Base-by-base conservation (phyloP, 495 filamentous ascomycete species). In the Aspergillus carlsbadensis region DNA sequence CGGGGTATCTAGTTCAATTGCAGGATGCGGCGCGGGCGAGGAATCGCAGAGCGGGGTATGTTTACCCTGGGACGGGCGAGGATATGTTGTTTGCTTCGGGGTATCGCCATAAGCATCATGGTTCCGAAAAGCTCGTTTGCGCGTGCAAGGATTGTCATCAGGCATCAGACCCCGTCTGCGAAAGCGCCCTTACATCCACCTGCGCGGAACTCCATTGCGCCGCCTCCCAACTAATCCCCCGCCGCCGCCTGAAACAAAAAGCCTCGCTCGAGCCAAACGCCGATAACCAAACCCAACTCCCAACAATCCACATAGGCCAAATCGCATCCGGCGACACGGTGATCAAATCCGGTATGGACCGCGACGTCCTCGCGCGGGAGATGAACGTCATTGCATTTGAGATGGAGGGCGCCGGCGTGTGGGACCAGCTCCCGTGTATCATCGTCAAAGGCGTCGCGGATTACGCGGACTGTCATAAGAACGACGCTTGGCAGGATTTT, bases 301-400 rank as follows among this genome's bases (percentile, higher is more conserved):
- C 37, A 7, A 7, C 14, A 1, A 41, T 41, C 10, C 15, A 41
- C 37, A 17, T 41, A 2, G 58, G 61, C n/a, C 14, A 43, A 8
- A 55, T 64, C 31, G 61, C 61, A 7, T 64, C 58, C 1, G 53
- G 26, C 46, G 50, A 61, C 20, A 52, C 47, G 45, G 58, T 64
- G 1, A 64, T 64, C 15, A 60, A 57, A 31, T 14, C 24, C 26
- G 61, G 26, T 3, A 6, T 29, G 26, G 34, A 26, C 1, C 39
- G 57, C 51, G 57, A 64, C 37, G 14, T 15, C 24, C 21, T 76
- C 20, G 57, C 59, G n/a, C 24, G 21, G 48, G 24, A 62, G n/a
- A 13, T 56, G 0, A 40, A 59, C 22, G 58, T 77, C 14, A 46
- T 76, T 2, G 76, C 68, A 41, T 74, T 79, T 37, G 74, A 78